These are phyloP conservation scores for Solanum acaule DNA, from an alignment of 257 asterid genomes.

Conservation along the genomic window DNA sequence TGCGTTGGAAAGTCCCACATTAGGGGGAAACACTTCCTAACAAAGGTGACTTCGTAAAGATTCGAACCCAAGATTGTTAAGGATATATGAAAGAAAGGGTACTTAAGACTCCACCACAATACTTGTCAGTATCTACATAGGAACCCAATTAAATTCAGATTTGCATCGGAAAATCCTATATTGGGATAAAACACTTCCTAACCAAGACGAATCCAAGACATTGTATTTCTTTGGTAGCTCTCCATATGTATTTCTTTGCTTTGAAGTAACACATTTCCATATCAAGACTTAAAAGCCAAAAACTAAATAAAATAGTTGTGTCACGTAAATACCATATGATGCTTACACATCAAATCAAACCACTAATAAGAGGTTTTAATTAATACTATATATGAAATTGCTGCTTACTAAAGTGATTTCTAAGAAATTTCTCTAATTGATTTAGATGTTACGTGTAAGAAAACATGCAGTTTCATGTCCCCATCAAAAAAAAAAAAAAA, in stretches of 20 bases:
- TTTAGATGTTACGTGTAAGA: neutral
- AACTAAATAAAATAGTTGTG: neutral
- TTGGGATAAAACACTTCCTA: neutral
- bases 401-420: neutral
- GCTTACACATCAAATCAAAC: neutral
- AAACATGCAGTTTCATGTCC: neutral
- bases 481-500: neutral
- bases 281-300: neutral
- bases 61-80: too few relatives aligned
- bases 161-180: fast-evolving
- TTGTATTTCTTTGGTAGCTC: neutral
- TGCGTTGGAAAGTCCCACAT: fast-evolving
- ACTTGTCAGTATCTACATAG: too few relatives aligned
- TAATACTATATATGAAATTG: neutral
- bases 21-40: neutral
- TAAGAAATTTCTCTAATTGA: neutral
- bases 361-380: neutral
- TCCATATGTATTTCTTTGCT: neutral
- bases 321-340: neutral
- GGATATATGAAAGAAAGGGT: too few relatives aligned
- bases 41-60: fast-evolving
- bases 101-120: too few relatives aligned
- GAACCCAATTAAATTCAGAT: too few relatives aligned
- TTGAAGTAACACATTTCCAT: neutral
- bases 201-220: too few relatives aligned